Percentiles rank a stretch among this genome's conserved stretches.
These are phyloP conservation scores for Ustilago sp. DNA, from an alignment of 1,284 basidiomycete genomes.

Conservation along the genomic window DNA sequence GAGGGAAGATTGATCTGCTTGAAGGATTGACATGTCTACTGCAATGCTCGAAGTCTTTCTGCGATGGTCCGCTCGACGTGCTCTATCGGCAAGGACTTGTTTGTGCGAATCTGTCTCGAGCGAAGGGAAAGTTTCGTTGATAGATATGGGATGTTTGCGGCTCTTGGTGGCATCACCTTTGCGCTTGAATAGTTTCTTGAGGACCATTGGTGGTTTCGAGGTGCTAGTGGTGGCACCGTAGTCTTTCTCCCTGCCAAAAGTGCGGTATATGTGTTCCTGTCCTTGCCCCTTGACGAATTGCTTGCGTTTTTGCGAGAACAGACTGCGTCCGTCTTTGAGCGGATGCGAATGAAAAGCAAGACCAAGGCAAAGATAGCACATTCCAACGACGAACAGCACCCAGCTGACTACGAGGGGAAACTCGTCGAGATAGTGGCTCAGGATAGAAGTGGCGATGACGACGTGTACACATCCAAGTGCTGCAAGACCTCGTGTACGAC, in stretches of 20 bases:
- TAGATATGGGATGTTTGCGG: conserved; percentile 19
- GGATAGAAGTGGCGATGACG: conserved; percentile 35
- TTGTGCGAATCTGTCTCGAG: conserved; percentile 44
- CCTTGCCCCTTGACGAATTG: conserved; percentile 9
- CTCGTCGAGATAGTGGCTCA: conserved; percentile 46
- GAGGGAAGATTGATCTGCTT: conserved; percentile 12
- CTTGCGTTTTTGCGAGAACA: conserved; percentile 17
- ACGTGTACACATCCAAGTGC: conserved; percentile 53
- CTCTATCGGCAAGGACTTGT: conserved; percentile 38
- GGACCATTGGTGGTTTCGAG: background rate
- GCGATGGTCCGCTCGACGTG: conserved; percentile 27
- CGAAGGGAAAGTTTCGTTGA: conserved; percentile 47
- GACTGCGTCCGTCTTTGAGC: conserved; percentile 34
- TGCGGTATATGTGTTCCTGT: conserved; percentile 8
- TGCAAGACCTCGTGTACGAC: conserved; percentile 32
- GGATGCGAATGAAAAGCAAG: conserved; percentile 14
- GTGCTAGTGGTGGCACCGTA: conserved; percentile 14
- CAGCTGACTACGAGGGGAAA: conserved; percentile 55
- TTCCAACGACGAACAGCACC: conserved; percentile 52
- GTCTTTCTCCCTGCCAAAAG: conserved; percentile 5
- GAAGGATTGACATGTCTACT: conserved; percentile 30
- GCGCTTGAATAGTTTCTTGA: conserved; percentile 21
- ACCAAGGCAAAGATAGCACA: conserved; percentile 35
- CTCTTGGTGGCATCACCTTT: conserved; percentile 1
- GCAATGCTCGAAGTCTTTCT: conserved; percentile 27